Percentiles rank a stretch among this genome's conserved stretches.
phyloP scores from a whole-genome alignment of 2,329 filamentous ascomycete species.

The Aspergillus sp. region DNA sequence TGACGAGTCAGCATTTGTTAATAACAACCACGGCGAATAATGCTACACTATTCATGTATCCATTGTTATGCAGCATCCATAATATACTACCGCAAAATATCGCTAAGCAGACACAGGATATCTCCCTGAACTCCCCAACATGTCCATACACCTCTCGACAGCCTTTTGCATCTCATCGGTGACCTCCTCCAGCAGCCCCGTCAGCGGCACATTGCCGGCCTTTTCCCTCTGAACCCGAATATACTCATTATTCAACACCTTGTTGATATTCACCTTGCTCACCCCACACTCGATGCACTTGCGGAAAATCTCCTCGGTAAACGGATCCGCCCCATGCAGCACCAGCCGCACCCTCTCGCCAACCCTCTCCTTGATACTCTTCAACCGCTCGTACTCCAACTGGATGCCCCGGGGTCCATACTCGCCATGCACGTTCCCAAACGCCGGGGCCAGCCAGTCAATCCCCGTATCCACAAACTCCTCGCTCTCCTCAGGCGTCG shows the following conservation, averaged over 20 bases:
- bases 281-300: conserved; percentile 61
- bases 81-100: too few relatives aligned
- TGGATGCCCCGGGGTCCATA: conserved; percentile 69
- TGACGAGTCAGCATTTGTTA: background rate
- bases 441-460: conserved; percentile 74
- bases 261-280: conserved; percentile 64
- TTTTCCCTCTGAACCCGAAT: conserved; percentile 53
- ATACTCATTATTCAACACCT: conserved; percentile 60
- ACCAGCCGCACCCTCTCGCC: conserved; percentile 57
- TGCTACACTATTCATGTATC: background rate
- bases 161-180: conserved; percentile 60
- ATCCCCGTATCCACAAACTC: conserved; percentile 74
- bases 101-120: conserved; percentile 19
- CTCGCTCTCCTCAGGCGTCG: conserved; percentile 69
- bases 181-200: conserved; percentile 58
- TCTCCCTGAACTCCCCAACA: conserved; percentile 47
- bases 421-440: conserved; percentile 76
- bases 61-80: too few relatives aligned
- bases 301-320: conserved; percentile 58
- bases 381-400: conserved; percentile 63
- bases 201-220: conserved; percentile 58
- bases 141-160: conserved; percentile 62
- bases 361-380: conserved; percentile 54
- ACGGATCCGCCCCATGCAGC: conserved; percentile 63
- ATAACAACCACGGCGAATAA: background rate